Evolutionary conservation across 768 basidiomycete genomes (phyloP).

Genomic region (Kwoniella sp.): DNA sequence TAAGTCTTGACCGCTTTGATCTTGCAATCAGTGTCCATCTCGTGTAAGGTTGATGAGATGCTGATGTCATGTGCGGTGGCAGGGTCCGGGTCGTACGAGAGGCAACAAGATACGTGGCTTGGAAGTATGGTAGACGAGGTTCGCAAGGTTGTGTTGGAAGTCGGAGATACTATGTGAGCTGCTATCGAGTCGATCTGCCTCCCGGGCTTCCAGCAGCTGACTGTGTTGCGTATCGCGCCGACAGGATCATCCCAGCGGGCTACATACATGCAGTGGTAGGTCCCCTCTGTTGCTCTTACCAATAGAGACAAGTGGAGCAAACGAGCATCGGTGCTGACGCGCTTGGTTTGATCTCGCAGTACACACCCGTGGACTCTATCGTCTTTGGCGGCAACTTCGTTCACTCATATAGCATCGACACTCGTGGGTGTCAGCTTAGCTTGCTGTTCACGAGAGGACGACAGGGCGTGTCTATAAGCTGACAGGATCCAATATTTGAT

Average conservation of each 20-base stretch:
- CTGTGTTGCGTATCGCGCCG: constrained; percentile 59
- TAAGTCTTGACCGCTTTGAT: constrained; percentile 19
- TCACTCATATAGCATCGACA: constrained; percentile 81
- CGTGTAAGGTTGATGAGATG: too few relatives aligned
- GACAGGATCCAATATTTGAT: not conserved
- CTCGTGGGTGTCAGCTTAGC: constrained; percentile 64
- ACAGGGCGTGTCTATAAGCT: not conserved
- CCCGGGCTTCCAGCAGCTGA: constrained; percentile 59
- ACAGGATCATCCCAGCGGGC: constrained; percentile 81
- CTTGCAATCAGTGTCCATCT: not conserved
- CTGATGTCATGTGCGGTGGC: too few relatives aligned
- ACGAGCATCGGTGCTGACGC: not conserved
- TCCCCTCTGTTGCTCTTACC: constrained; percentile 28
- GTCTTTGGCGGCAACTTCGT: constrained; percentile 98
- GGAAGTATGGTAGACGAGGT: constrained; percentile 93
- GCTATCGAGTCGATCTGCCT: not conserved
- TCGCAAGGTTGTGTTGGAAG: constrained; percentile 61
- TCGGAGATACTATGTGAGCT: constrained; percentile 54
- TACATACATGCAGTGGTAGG: constrained; percentile 98
- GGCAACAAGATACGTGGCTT: constrained; percentile 84
- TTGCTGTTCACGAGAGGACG: not conserved
- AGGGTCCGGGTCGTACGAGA: constrained; percentile 76
- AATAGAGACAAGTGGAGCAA: not conserved
- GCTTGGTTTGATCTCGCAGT: constrained; percentile 58
- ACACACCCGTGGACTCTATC: constrained; percentile 86